These are phyloP conservation scores for Penicillium angulare DNA, from an alignment of 495 filamentous ascomycete genomes.

Conservation along the genomic window DNA sequence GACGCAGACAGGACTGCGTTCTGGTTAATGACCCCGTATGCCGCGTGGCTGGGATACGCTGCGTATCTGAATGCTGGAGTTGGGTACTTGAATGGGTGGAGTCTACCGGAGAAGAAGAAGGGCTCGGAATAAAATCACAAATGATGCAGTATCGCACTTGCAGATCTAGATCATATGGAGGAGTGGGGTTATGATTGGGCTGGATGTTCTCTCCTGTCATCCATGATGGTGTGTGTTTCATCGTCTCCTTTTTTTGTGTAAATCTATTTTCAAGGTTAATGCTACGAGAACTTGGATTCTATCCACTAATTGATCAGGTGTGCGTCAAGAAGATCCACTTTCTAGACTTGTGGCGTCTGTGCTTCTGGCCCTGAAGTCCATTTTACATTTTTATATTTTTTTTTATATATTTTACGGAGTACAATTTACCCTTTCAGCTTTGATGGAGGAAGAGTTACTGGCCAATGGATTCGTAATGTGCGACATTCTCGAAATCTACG, in stretches of 20 bases:
- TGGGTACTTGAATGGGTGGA: constrained; percentile 23
- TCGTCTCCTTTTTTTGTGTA: no score
- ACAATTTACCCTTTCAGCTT: no score
- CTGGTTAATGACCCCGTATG: constrained; percentile 74
- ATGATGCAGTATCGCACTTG: background rate
- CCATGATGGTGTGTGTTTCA: no score
- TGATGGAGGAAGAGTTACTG: background rate
- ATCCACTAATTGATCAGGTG: background rate
- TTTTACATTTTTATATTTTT: no score
- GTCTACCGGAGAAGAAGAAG: constrained; percentile 9
- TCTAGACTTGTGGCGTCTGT: background rate
- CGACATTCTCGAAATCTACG: background rate
- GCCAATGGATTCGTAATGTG: constrained; percentile 17
- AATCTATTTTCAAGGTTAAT: no score
- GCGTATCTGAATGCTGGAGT: constrained; percentile 20
- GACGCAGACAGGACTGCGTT: constrained; percentile 67
- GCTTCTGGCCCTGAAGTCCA: no score
- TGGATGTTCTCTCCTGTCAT: background rate
- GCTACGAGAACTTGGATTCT: background rate
- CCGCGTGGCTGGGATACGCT: constrained; percentile 80
- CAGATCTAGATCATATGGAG: background rate
- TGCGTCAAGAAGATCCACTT: background rate
- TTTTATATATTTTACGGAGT: no score
- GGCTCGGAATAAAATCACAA: constrained; percentile 5
- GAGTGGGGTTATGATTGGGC: background rate